Conservation (phyloP, 2,329 filamentous ascomycete genomes). For the Colletotrichum sp. region DNA sequence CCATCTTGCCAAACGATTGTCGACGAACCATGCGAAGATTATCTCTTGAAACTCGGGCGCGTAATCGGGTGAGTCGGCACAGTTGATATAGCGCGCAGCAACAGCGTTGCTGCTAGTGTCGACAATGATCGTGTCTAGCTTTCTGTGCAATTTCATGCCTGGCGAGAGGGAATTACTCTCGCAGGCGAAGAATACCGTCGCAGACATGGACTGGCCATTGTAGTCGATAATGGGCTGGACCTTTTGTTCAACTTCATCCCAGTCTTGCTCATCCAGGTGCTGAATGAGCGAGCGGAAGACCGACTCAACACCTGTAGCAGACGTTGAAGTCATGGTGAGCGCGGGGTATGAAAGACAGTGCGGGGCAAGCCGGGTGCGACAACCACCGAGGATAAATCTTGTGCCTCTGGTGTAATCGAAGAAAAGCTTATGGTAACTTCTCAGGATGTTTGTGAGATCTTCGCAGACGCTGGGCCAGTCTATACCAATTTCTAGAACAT, state of each 20-base stretch:
- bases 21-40: background rate
- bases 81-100: background rate
- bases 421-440: accelerated
- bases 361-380: background rate
- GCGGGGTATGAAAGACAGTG: background rate
- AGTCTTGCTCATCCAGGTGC: background rate
- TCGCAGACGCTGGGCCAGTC: accelerated
- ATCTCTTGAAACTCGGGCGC: background rate
- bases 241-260: background rate
- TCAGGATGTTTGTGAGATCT: background rate
- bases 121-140: background rate
- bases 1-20: background rate
- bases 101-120: background rate
- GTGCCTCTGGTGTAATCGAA: background rate
- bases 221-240: background rate
- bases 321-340: background rate
- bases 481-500: background rate
- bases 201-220: background rate
- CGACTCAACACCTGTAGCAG: background rate
- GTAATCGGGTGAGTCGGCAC: background rate
- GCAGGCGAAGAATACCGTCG: background rate
- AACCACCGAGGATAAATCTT: background rate
- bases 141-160: background rate
- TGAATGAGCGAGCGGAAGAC: background rate
- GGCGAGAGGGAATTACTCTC: background rate